Percentiles rank a stretch among this genome's conserved stretches.
These are phyloP conservation scores for Gossypium arboreum DNA, from an alignment of 345 rosid genomes.

Conservation along the genomic window DNA sequence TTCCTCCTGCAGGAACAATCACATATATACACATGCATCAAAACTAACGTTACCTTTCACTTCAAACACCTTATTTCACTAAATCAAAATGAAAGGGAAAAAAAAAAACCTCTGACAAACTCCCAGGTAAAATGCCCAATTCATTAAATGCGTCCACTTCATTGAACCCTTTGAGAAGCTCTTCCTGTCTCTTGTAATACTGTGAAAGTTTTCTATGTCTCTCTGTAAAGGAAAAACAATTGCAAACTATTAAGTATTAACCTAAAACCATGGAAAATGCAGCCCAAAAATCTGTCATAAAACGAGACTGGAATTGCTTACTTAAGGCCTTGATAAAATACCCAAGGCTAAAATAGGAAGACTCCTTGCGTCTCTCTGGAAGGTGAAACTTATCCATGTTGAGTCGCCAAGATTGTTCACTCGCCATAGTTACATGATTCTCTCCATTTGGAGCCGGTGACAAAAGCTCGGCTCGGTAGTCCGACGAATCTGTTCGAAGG, in stretches of 20 bases:
- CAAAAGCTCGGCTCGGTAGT: slow-evolving; percentile 43
- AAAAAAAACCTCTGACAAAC: slow-evolving; percentile 33
- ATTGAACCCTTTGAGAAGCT: slow-evolving; percentile 38
- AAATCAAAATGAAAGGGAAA: not conserved
- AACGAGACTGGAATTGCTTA: not conserved
- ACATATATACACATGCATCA: not conserved
- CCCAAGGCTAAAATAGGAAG: slow-evolving; percentile 21
- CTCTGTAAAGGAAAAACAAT: slow-evolving; percentile 19
- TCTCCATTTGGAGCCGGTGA: slow-evolving; percentile 35
- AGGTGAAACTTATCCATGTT: slow-evolving; percentile 34
- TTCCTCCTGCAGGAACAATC: slow-evolving; percentile 5
- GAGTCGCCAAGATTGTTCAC: slow-evolving; percentile 43
- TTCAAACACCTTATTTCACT: too few relatives aligned
- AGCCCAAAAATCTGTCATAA: not conserved
- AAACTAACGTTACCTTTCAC: too few relatives aligned
- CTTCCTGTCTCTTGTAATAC: slow-evolving; percentile 46
- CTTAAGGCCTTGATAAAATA: slow-evolving; percentile 19
- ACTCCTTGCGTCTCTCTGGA: slow-evolving; percentile 26
- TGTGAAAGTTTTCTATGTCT: slow-evolving; percentile 28
- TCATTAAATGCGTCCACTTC: slow-evolving; percentile 48
- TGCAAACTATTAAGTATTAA: not conserved
- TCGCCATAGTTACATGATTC: not conserved
- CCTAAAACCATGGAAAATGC: not conserved
- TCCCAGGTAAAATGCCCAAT: slow-evolving; percentile 38
- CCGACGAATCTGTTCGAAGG: slow-evolving; percentile 34